Evolutionary conservation across 345 rosid species (phyloP).

Genomic region (Salix exigua): DNA sequence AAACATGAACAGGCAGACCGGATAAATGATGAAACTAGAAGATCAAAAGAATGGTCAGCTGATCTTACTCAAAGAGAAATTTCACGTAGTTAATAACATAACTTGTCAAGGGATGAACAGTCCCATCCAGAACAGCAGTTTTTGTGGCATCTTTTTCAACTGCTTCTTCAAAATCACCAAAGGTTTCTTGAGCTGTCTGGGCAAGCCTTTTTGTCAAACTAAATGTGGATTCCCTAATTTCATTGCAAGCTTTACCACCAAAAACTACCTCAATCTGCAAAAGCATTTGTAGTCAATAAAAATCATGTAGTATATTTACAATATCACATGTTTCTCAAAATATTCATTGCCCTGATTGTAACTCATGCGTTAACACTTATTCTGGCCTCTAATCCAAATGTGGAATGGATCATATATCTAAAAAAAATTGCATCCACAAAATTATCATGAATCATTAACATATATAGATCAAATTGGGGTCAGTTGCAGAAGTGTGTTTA

Average conservation of each 20-base stretch:
- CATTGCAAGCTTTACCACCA: conserved; percentile 79
- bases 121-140: conserved; percentile 87
- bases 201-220: conserved; percentile 88
- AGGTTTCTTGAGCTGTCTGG: conserved; percentile 89
- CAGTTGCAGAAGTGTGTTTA: background rate
- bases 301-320: background rate
- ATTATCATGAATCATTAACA: background rate
- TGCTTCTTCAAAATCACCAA: conserved; percentile 97
- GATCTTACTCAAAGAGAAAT: conserved; percentile 93
- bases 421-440: background rate
- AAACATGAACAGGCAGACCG: background rate
- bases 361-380: background rate
- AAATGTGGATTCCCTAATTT: conserved; percentile 79
- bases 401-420: background rate
- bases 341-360: background rate
- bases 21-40: background rate
- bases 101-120: conserved; percentile 97
- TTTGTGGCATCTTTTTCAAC: conserved; percentile 98
- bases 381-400: background rate
- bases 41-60: conserved; percentile 1
- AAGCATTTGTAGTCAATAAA: conserved; percentile 1
- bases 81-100: conserved; percentile 96
- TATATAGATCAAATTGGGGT: background rate
- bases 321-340: background rate
- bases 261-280: conserved; percentile 75